Evolutionary conservation across 805 yeast species (phyloP).

Genomic region (Pichia thaimueangensis): DNA sequence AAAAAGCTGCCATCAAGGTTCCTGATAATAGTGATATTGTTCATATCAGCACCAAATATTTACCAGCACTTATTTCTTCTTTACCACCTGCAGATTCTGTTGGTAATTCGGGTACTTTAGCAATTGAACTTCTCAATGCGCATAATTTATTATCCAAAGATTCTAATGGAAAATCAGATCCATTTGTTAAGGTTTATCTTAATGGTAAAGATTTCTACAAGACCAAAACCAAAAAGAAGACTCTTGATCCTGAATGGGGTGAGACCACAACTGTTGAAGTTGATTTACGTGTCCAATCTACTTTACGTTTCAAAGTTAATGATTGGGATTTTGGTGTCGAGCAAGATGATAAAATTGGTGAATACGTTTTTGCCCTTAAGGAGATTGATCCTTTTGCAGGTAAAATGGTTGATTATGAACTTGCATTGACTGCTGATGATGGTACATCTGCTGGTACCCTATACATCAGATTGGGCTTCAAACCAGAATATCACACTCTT

Average conservation of each 20-base stretch:
- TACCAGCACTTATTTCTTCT: conserved; percentile 57
- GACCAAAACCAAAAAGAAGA: conserved; percentile 77
- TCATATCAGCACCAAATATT: conserved; percentile 61
- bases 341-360: conserved; percentile 76
- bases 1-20: conserved; percentile 52
- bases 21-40: conserved; percentile 42
- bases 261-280: conserved; percentile 56
- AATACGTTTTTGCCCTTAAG: conserved; percentile 48
- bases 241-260: conserved; percentile 86
- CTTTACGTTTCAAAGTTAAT: conserved; percentile 48
- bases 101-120: conserved; percentile 66
- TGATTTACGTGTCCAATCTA: conserved; percentile 55
- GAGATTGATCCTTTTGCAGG: conserved; percentile 54
- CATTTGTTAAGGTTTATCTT: conserved; percentile 65
- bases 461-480: conserved; percentile 52
- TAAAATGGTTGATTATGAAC: conserved; percentile 43
- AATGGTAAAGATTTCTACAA: conserved; percentile 62
- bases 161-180: conserved; percentile 89
- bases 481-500: conserved; percentile 56
- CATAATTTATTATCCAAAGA: conserved; percentile 77
- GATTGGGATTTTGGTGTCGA: conserved; percentile 96
- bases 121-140: conserved; percentile 57
- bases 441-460: conserved; percentile 59
- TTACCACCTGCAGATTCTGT: conserved; percentile 72
- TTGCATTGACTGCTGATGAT: conserved; percentile 41